Evolutionary conservation across 1,284 basidiomycete species (phyloP).

Genomic region (Malassezia sp.): DNA sequence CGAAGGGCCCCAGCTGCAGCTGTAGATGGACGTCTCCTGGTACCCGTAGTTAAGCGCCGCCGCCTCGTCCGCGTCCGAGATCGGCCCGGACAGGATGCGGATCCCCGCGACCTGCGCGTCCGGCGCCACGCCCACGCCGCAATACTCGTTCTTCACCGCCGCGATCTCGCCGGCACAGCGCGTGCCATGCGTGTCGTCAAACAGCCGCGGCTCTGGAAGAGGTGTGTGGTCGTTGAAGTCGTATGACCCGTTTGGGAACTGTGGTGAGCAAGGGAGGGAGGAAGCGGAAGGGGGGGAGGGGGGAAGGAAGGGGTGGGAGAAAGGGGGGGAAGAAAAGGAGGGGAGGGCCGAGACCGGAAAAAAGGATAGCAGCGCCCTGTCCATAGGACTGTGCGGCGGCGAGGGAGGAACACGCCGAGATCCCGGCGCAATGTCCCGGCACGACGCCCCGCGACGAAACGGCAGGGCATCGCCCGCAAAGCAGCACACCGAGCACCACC

Average conservation of each 20-base stretch:
- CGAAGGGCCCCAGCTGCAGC: constrained; percentile 95
- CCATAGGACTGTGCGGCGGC: too few species aligned
- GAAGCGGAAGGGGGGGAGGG: too few species aligned
- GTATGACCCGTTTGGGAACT: constrained; percentile 82
- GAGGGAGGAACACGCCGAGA: too few species aligned
- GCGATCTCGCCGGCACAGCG: constrained; percentile 95
- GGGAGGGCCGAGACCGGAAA: too few species aligned
- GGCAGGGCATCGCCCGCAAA: neutral
- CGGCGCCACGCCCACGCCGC: constrained; percentile 90
- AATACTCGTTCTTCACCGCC: constrained; percentile 88
- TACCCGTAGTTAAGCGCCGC: constrained; percentile 85
- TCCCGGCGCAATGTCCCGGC: neutral
- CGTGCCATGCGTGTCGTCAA: constrained; percentile 92
- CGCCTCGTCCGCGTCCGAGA: constrained; percentile 95
- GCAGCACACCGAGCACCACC: too few species aligned
- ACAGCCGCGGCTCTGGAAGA: constrained; percentile 73
- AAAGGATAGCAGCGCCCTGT: neutral
- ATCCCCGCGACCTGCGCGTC: constrained; percentile 81
- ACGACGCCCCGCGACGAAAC: neutral
- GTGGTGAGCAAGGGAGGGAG: too few species aligned
- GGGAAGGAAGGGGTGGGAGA: too few species aligned
- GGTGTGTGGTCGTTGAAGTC: constrained; percentile 91
- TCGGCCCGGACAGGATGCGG: constrained; percentile 89
- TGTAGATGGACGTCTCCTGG: constrained; percentile 84
- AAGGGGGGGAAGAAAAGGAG: too few species aligned